Base-by-base conservation (phyloP, 2,329 filamentous ascomycete species). In the Orbilia javanica region DNA sequence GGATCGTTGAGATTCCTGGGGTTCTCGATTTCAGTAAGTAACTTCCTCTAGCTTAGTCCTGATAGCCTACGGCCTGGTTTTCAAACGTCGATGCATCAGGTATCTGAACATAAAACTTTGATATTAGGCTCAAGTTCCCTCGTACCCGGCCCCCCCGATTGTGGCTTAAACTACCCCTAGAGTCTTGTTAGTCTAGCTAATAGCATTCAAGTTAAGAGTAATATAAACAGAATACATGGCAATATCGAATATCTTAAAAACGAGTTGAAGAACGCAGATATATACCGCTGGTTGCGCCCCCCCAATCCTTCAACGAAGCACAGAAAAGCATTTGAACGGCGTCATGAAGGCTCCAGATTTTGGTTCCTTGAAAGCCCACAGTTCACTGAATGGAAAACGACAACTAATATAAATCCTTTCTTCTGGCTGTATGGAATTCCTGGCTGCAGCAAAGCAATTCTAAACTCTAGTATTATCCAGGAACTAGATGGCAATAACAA, bases 381-480 rank as follows among this genome's bases (percentile, higher is more conserved):
- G 13, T 60, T 60, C 13, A 27, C 3, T 18, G 8, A 60, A 15
- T 60, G 31, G 53, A 60, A 60, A 18, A 50, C 20, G 1, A 7
- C 20, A 2, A 4, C 4, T 0, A 27, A 63, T n/a, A n/a, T n/a
- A n/a, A 80, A 80, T 11, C 84, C 83, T 4, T 81, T 81, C 67
- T 72, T 85, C 0, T 86, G 83, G 84, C 81, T 86, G 4, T 68
- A 84, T 78, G 84, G 85, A 0, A 85, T 84, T 15, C 81, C 83
- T n/a, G 85, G 85, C 39, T 86, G 84, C 60, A 85, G 85, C 8
- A 86, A 86, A 76, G 85, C 84, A 0, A 81, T 86, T 66, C 81
- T 86, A 0, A 83, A 83, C 72, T 85, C 83, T 6, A 83, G 82
- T 1, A 79, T 86, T 22, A 81, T 85, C 15, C 15, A 0, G 39